Conservation (phyloP, 2,329 filamentous ascomycete genomes). For the Leptographium wingfieldii region DNA sequence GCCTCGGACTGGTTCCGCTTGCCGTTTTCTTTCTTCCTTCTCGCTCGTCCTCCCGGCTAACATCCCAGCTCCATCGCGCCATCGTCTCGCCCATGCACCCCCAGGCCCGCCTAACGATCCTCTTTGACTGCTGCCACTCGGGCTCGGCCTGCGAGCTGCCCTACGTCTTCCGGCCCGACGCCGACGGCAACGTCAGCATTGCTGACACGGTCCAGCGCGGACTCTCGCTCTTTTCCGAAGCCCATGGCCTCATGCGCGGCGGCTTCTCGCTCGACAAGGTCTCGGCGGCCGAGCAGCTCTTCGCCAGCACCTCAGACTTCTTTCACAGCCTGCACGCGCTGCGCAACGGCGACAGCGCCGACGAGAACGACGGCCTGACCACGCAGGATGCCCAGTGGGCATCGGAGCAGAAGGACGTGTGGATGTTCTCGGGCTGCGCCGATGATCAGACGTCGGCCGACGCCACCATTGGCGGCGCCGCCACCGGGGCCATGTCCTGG, state of each 20-base stretch:
- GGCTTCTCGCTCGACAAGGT: constrained; percentile 33
- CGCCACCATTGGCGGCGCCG: constrained; percentile 22
- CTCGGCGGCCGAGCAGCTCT: constrained; percentile 36
- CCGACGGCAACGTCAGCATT: constrained; percentile 41
- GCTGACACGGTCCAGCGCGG: constrained; percentile 43
- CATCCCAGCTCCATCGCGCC: constrained; percentile 29
- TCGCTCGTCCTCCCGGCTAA: not conserved
- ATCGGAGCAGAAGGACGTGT: constrained; percentile 26
- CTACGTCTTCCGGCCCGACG: constrained; percentile 43
- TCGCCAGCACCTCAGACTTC: constrained; percentile 40
- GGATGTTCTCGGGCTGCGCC: constrained; percentile 27
- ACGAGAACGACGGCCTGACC: constrained; percentile 28
- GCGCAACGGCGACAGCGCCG: constrained; percentile 20
- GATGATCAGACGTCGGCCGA: constrained; percentile 27
- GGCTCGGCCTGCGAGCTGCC: constrained; percentile 47
- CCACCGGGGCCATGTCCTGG: constrained; percentile 27
- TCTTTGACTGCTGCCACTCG: constrained; percentile 51
- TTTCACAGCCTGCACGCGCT: constrained; percentile 38
- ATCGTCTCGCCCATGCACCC: constrained; percentile 39
- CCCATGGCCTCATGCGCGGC: constrained; percentile 33
- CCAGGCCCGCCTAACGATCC: constrained; percentile 36
- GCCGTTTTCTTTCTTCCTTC: not conserved
- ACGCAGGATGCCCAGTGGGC: constrained; percentile 29
- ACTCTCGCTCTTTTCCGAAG: constrained; percentile 34
- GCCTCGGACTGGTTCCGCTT: no score